Percentiles rank a stretch among this genome's conserved stretches.
These are phyloP conservation scores for Penicillium malachiteum DNA, from an alignment of 495 filamentous ascomycete species.

Conservation along the genomic window DNA sequence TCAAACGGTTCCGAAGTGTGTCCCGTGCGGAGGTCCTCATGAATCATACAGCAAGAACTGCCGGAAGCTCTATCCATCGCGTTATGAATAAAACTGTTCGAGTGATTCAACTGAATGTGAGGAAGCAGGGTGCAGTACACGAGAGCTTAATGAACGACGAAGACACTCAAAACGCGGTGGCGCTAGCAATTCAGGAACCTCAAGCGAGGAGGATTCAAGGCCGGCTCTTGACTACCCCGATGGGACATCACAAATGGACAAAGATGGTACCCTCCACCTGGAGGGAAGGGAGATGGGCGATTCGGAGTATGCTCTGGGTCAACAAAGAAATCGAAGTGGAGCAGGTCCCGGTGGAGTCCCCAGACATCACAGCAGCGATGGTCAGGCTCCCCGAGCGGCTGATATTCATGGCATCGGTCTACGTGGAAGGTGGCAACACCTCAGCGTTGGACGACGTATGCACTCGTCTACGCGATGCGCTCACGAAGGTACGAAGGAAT, in stretches of 20 bases:
- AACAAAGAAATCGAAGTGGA: constrained; percentile 28
- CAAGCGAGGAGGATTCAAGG: constrained; percentile 26
- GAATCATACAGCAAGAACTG: constrained; percentile 34
- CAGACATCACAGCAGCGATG: constrained; percentile 29
- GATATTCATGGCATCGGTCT: constrained; percentile 28
- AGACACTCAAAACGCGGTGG: constrained; percentile 14
- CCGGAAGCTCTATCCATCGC: constrained; percentile 22
- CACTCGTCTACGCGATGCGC: constrained; percentile 13
- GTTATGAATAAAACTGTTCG: constrained; percentile 28
- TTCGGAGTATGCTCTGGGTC: constrained; percentile 34
- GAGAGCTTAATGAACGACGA: constrained; percentile 32
- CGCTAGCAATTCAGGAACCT: constrained; percentile 26
- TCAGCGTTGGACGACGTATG: constrained; percentile 8
- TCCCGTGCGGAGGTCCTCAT: constrained; percentile 25
- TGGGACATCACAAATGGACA: constrained; percentile 29
- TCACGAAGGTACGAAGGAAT: constrained; percentile 13
- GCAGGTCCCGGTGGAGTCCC: constrained; percentile 22
- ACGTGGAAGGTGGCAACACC: constrained; percentile 20
- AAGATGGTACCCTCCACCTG: too few species aligned
- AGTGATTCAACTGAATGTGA: constrained; percentile 31
- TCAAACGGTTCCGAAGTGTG: constrained; percentile 22
- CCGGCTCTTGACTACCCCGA: constrained; percentile 22
- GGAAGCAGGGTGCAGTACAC: constrained; percentile 25
- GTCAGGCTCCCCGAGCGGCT: constrained; percentile 17
- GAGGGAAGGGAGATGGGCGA: constrained; percentile 25